Base-by-base conservation (phyloP, 306 rosid species). In the Sphenostylis stenocarpa region DNA sequence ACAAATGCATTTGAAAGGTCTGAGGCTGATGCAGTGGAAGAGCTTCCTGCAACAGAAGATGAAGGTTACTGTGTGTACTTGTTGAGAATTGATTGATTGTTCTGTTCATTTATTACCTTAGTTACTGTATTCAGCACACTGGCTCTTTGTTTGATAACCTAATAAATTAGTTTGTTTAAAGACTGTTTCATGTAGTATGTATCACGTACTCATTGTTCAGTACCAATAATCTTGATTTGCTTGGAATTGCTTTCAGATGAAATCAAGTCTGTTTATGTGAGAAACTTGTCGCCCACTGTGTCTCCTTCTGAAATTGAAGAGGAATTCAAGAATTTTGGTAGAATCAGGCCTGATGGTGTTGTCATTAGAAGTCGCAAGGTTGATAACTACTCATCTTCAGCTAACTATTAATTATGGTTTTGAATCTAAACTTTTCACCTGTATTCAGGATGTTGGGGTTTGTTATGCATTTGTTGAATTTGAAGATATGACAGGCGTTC, bases 391-490 rank as follows among this genome's bases (percentile, higher is more conserved):
- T 28, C 63, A 70, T 84, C 64, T 72, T 48, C n/a, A 68, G 38
- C 41, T 65, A 31, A 56, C 73, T 45, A 16, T 80, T 19, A 39
- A 21, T 73, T 65, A 20, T 41, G 65, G 60, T 45, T 52, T 47
- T 51, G 51, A 56, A 71, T 78, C 84, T 77, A 34, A 83, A 72
- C 24, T 34, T 57, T 79, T 67, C 56, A n/a, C 20, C 66, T 72
- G 21, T 79, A 53, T 81, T 69, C 95, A 94, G 97, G 99, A 95
- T 72, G 93, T 95, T 83, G 99, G 99, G 52, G 93, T 92, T 48
- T 92, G 99, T 87, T 95, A 95, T 26, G 99, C 99, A 51, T 95
- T 95, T 84, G 96, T 95, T 73, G 97, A 95, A 82, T 95, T 95
- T 31, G 96, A 92, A 88, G 97, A 92, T 64, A 82, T 89, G 80